A percentile compares a stretch with the other conserved stretches of the same genome.
These are phyloP conservation scores for Avicennia marina DNA, from an alignment of 257 asterid species.

Conservation along the genomic window DNA sequence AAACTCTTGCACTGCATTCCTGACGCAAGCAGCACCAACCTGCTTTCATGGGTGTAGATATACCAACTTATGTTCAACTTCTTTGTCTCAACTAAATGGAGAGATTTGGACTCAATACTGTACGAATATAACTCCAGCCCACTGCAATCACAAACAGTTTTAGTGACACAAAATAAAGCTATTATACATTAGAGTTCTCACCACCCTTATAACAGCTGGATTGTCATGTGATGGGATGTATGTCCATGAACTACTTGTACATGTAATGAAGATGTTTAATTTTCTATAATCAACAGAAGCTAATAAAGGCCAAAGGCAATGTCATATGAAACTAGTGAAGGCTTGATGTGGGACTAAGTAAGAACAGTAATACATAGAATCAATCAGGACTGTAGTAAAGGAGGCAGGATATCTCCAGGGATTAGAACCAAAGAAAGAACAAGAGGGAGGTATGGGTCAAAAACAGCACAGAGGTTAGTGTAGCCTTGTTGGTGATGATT, in stretches of 20 bases:
- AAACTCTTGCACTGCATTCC: slow-evolving; percentile 90
- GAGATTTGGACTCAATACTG: slow-evolving; percentile 48
- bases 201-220: slow-evolving; percentile 16
- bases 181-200: slow-evolving; percentile 4
- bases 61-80: slow-evolving; percentile 74
- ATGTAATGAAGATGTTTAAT: not conserved
- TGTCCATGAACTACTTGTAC: not conserved
- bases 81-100: slow-evolving; percentile 74
- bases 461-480: not conserved
- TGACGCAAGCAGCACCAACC: slow-evolving; percentile 91
- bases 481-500: too few relatives aligned
- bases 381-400: not conserved
- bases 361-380: not conserved
- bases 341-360: not conserved
- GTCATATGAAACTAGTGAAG: not conserved
- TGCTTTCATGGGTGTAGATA: slow-evolving; percentile 92
- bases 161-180: slow-evolving; percentile 13
- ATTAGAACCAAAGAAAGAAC: not conserved
- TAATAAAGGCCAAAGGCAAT: not conserved
- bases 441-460: not conserved
- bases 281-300: not conserved
- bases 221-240: not conserved
- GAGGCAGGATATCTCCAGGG: not conserved
- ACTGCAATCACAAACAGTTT: slow-evolving; percentile 44
- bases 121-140: slow-evolving; percentile 75